These are phyloP conservation scores for Tolypocladium nubicola DNA, from an alignment of 2,329 filamentous ascomycete genomes.

Conservation along the genomic window DNA sequence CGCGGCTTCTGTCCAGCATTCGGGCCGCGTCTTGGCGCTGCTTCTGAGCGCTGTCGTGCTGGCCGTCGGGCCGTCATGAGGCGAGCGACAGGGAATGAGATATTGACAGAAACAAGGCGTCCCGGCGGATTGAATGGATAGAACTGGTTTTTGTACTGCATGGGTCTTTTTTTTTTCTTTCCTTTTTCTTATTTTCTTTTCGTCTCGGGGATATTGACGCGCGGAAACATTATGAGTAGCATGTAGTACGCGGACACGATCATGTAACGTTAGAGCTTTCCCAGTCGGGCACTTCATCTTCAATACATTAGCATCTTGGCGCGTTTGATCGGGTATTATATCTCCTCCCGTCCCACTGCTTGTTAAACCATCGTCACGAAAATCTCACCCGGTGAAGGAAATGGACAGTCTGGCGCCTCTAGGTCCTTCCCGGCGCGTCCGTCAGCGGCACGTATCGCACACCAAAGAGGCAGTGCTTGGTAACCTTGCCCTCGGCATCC, in stretches of 20 bases:
- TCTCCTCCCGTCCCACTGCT: not conserved
- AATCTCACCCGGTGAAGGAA: not conserved
- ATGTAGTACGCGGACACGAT: not conserved
- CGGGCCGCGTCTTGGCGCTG: not conserved
- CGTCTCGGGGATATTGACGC: not conserved
- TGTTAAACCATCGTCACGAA: not conserved
- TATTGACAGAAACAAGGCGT: not conserved
- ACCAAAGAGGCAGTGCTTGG: slow-evolving; percentile 52
- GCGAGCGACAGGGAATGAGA: not conserved
- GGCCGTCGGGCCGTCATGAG: slow-evolving; percentile 1
- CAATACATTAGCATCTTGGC: not conserved
- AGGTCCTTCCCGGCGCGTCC: slow-evolving; percentile 41
- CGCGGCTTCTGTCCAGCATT: not conserved
- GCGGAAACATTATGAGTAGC: not conserved
- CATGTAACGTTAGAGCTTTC: not conserved
- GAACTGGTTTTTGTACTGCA: not conserved
- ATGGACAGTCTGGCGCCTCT: not conserved
- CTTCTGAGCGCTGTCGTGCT: slow-evolving; percentile 3
- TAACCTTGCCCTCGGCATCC: slow-evolving; percentile 50
- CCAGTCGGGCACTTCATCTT: not conserved
- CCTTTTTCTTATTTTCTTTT: not conserved
- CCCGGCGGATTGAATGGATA: not conserved
- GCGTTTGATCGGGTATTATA: not conserved
- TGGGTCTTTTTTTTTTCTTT: not conserved
- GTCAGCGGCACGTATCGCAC: slow-evolving; percentile 72